Base-by-base conservation (phyloP, 306 rosid genomes). In the Ammopiptanthus mongolicus region DNA sequence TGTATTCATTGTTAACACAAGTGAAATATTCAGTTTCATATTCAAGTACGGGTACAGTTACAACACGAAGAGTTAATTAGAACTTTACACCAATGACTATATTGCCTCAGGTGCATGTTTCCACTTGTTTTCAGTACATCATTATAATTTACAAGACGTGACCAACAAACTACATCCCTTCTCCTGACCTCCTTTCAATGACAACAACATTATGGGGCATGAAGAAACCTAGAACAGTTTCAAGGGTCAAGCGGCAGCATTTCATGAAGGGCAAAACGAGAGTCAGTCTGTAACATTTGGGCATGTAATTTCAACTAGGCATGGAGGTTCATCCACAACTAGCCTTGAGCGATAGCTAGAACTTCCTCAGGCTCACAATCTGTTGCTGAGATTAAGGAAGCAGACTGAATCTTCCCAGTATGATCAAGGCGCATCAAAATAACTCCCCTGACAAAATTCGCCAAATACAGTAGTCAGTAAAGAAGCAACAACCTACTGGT, bases 371-470 rank as follows among this genome's bases (percentile, higher is more conserved):
- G 61, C 65, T 85, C 91, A 11, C 77, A 52, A 0, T 88, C 98
- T 8, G 88, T 51, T 44, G 92, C 90, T 8, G 98, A 89, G 71
- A 95, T 89, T 68, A 95, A 73, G 14, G 99, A 95, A 52, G 97
- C 97, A 3, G 99, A 92, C 81, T 90, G 99, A 81, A 95, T 87
- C 92, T 92, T 95, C 85, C 99, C 99, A 44, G 91, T 83, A 74
- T 89, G 81, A 82, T 92, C 97, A 14, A 95, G 90, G 72, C 93
- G 83, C 99, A 95, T 92, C 83, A 95, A 86, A 76, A 92, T 95
- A 64, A 95, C 98, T 65, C 97, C 99, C 89, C 99, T 95, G 78
- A 11, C 64, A 68, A 65, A 12, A 47, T 23, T 17, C 33, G 55
- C 37, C 64, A 62, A n/a, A 46, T 56, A 6, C 29, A 50, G 28